Percentiles rank a stretch among this genome's conserved stretches.
phyloP scores from a whole-genome alignment of 352 stramenopile species.

The Globisporangium cystogenes region DNA sequence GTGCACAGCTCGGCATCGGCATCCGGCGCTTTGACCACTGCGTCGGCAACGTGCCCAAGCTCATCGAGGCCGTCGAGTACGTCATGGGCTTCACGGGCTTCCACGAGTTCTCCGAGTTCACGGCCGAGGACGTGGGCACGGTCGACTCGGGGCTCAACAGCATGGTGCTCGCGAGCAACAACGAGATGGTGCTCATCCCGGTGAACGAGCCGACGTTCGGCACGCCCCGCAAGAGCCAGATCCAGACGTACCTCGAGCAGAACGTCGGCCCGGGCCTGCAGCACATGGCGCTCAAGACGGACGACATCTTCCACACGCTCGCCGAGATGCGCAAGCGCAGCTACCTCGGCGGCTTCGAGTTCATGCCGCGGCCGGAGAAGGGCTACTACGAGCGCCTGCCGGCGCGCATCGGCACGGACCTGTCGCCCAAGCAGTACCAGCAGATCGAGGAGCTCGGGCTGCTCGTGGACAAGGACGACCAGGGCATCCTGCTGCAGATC shows the following conservation, averaged over 20 bases:
- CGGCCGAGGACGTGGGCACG: conserved; percentile 92
- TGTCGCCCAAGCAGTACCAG: conserved; percentile 88
- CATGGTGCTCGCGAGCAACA: conserved; percentile 92
- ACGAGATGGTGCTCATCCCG: conserved; percentile 91
- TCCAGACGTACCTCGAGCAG: conserved; percentile 95
- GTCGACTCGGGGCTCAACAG: conserved; percentile 94
- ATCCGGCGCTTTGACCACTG: conserved; percentile 86
- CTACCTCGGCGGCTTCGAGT: conserved; percentile 73
- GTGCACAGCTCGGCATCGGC: conserved; percentile 69
- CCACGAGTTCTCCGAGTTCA: conserved; percentile 95
- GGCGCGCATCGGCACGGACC: conserved; percentile 60
- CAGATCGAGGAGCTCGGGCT: conserved; percentile 90
- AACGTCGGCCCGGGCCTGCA: conserved; percentile 94
- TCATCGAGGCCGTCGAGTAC: conserved; percentile 82
- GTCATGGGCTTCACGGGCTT: conserved; percentile 80
- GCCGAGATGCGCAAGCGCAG: conserved; percentile 75
- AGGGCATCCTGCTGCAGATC: conserved; percentile 91
- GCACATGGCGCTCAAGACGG: conserved; percentile 96
- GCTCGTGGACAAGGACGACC: conserved; percentile 93
- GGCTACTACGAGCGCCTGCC: conserved; percentile 91
- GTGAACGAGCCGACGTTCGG: conserved; percentile 95
- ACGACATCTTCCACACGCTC: conserved; percentile 95
- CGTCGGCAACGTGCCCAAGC: conserved; percentile 89
- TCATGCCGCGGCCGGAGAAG: conserved; percentile 79
- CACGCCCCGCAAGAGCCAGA: conserved; percentile 92